phyloP scores from a whole-genome alignment of 2,329 filamentous ascomycete genomes.

The Talaromyces amestolkiae region DNA sequence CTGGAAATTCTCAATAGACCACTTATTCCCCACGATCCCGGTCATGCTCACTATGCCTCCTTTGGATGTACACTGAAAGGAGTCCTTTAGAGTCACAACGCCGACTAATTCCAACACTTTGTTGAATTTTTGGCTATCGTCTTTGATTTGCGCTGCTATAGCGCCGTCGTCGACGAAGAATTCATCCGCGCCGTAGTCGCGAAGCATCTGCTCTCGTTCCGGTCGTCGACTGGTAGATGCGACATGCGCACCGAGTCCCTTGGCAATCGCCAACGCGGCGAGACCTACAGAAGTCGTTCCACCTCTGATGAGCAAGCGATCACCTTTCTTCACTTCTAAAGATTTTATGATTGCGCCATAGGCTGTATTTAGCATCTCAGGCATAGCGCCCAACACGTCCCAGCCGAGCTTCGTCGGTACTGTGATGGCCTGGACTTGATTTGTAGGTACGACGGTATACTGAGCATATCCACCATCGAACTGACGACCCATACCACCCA shows the following conservation, averaged over 20 bases:
- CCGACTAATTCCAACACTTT: constrained; percentile 51
- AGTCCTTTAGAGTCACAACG: constrained; percentile 44
- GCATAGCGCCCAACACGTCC: constrained; percentile 47
- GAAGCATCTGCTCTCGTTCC: constrained; percentile 38
- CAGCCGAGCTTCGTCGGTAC: constrained; percentile 36
- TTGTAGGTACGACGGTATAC: constrained; percentile 46
- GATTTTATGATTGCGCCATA: constrained; percentile 45
- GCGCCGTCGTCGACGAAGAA: constrained; percentile 47
- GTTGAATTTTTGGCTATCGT: constrained; percentile 35
- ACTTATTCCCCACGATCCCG: constrained; percentile 47
- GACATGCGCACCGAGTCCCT: constrained; percentile 41
- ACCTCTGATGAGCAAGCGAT: constrained; percentile 50
- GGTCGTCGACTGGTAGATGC: constrained; percentile 42
- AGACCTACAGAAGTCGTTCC: constrained; percentile 51
- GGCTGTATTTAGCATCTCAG: constrained; percentile 54
- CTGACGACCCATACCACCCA: constrained; percentile 50
- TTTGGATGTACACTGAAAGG: constrained; percentile 34
- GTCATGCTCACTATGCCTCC: constrained; percentile 48
- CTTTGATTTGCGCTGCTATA: constrained; percentile 38
- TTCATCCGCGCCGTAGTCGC: constrained; percentile 41
- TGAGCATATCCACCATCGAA: constrained; percentile 53
- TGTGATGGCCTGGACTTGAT: constrained; percentile 41
- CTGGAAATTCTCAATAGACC: constrained; percentile 39
- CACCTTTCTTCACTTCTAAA: constrained; percentile 39
- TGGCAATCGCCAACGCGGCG: constrained; percentile 48